These are phyloP conservation scores for Jacaranda mimosifolia DNA, from an alignment of 257 asterid genomes.

Conservation along the genomic window DNA sequence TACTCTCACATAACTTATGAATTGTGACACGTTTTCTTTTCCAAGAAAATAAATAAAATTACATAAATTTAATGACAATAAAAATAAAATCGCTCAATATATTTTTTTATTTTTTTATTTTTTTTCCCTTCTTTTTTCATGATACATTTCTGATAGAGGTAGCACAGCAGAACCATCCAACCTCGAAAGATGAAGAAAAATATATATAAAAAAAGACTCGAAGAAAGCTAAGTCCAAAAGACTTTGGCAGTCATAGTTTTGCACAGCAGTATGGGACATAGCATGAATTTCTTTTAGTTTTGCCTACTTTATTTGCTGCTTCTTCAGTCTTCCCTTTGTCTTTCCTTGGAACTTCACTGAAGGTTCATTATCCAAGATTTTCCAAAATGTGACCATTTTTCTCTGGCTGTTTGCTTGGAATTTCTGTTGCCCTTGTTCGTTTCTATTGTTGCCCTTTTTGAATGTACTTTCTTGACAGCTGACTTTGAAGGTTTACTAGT, in stretches of 20 bases:
- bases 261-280: not conserved
- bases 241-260: not conserved
- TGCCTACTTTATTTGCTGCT: slow-evolving; percentile 22
- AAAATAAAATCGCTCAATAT: too few species aligned
- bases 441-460: slow-evolving; percentile 27
- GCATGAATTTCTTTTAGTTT: not conserved
- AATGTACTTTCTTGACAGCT: slow-evolving; percentile 14
- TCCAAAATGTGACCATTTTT: not conserved
- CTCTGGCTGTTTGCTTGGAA: slow-evolving; percentile 29
- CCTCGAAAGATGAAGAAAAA: not conserved
- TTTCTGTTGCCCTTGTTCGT: slow-evolving; percentile 12
- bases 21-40: too few species aligned
- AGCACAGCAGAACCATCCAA: not conserved
- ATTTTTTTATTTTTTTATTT: too few species aligned
- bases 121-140: too few species aligned
- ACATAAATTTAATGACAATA: too few species aligned
- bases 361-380: slow-evolving; percentile 36
- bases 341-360: slow-evolving; percentile 45
- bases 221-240: not conserved
- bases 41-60: too few species aligned
- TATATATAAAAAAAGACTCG: not conserved
- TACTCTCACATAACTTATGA: too few species aligned
- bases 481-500: slow-evolving; percentile 24
- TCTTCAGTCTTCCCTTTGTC: not conserved
- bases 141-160: too few species aligned